These are phyloP conservation scores for Astrothelium macrocarpum DNA, from an alignment of 495 filamentous ascomycete species.

Conservation along the genomic window DNA sequence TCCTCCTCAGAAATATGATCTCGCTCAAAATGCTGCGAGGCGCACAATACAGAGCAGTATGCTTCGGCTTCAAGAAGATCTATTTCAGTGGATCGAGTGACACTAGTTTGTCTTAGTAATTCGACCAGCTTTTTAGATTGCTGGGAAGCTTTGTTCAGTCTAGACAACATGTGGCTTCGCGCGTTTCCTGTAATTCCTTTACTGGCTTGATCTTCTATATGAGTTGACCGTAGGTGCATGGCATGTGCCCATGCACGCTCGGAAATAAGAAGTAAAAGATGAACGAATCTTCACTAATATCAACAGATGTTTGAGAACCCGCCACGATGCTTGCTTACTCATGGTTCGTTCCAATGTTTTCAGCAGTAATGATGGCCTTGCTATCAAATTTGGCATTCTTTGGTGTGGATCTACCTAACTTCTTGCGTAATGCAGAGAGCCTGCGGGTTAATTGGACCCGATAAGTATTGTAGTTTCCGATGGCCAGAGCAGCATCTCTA, in stretches of 20 bases:
- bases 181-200: constrained; percentile 64
- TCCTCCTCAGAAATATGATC: constrained; percentile 33
- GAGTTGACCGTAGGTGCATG: constrained; percentile 81
- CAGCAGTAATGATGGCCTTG: constrained; percentile 60
- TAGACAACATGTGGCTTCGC: constrained; percentile 76
- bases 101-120: constrained; percentile 48
- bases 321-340: constrained; percentile 41
- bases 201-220: constrained; percentile 59
- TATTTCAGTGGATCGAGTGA: constrained; percentile 53
- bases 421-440: constrained; percentile 74
- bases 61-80: constrained; percentile 81
- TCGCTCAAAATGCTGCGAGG: constrained; percentile 73
- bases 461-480: constrained; percentile 84
- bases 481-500: constrained; percentile 69
- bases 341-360: constrained; percentile 65
- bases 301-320: neutral
- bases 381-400: constrained; percentile 75
- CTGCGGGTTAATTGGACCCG: constrained; percentile 68
- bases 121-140: constrained; percentile 59
- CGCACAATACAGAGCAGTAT: constrained; percentile 64
- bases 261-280: constrained; percentile 70
- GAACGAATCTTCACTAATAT: constrained; percentile 50
- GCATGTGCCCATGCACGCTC: constrained; percentile 96
- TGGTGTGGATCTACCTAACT: constrained; percentile 68
- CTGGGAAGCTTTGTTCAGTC: constrained; percentile 66